These are phyloP conservation scores for Ophiocytium majus DNA, from an alignment of 352 stramenopile species.

Conservation along the genomic window DNA sequence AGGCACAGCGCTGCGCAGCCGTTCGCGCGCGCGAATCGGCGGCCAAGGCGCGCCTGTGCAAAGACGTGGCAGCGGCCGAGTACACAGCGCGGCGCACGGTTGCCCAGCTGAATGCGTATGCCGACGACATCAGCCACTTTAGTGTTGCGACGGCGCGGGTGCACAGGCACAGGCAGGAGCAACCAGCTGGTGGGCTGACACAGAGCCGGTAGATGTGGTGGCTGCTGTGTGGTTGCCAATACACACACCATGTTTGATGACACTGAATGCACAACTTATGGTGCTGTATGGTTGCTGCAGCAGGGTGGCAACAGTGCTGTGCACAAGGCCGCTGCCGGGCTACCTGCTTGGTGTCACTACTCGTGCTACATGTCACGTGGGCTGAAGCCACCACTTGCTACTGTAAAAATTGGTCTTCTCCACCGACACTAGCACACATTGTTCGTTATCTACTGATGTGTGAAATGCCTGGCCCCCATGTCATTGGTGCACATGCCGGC, in stretches of 20 bases:
- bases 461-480: too few species aligned
- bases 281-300: background rate
- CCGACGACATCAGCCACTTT: background rate
- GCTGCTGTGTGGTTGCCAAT: too few species aligned
- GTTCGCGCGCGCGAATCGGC: background rate
- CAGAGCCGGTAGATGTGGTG: background rate
- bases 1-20: too few species aligned
- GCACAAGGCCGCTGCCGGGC: too few species aligned
- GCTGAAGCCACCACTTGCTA: too few species aligned
- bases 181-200: background rate
- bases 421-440: too few species aligned
- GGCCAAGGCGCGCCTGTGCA: background rate
- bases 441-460: too few species aligned
- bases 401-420: too few species aligned
- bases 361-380: too few species aligned
- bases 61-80: background rate
- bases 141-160: background rate
- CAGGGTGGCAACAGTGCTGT: background rate
- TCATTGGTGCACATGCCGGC: too few species aligned
- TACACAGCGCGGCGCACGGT: background rate
- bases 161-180: background rate
- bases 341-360: too few species aligned
- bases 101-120: slow-evolving; percentile 10
- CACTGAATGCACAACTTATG: too few species aligned
- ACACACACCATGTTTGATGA: background rate